phyloP scores from a whole-genome alignment of 768 basidiomycete genomes.

The Baorangia bicolor region DNA sequence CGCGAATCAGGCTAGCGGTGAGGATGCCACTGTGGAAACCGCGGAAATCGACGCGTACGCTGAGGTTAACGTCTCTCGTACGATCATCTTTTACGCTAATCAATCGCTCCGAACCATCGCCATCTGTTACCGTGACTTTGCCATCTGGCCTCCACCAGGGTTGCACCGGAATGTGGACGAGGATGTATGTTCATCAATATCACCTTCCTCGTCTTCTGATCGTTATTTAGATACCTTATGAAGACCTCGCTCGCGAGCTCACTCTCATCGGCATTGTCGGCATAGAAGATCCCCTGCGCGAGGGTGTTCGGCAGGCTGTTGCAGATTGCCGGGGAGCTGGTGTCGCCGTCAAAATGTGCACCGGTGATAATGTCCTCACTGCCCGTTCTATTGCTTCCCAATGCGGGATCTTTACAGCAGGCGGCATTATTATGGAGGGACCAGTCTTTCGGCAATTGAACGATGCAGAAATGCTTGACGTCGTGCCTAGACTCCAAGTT shows the following conservation, averaged over 20 bases:
- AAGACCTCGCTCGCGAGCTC: conserved; percentile 65
- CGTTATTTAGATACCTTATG: conserved; percentile 58
- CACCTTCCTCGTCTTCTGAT: conserved; percentile 4
- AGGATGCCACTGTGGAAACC: conserved; percentile 47
- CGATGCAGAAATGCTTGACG: conserved; percentile 67
- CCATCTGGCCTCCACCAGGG: conserved; percentile 76
- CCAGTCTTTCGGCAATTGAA: conserved; percentile 84
- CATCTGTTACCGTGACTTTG: conserved; percentile 87
- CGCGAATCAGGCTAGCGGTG: conserved; percentile 10
- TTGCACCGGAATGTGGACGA: conserved; percentile 40
- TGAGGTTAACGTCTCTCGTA: conserved; percentile 81
- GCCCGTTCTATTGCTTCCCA: conserved; percentile 96
- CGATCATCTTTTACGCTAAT: conserved; percentile 97
- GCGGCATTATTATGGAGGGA: conserved; percentile 98
- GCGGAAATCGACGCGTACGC: conserved; percentile 62
- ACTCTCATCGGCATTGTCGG: conserved; percentile 89
- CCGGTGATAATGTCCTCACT: conserved; percentile 94
- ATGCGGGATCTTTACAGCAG: conserved; percentile 91
- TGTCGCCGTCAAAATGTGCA: conserved; percentile 96
- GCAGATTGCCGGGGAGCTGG: conserved; percentile 84
- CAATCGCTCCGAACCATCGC: conserved; percentile 95
- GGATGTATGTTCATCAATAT: conserved; percentile 46
- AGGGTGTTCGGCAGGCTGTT: conserved; percentile 88
- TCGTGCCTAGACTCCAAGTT: conserved; percentile 92
- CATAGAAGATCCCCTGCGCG: conserved; percentile 94